Base-by-base conservation (phyloP, 1,284 basidiomycete genomes). In the Puccinia hordei region DNA sequence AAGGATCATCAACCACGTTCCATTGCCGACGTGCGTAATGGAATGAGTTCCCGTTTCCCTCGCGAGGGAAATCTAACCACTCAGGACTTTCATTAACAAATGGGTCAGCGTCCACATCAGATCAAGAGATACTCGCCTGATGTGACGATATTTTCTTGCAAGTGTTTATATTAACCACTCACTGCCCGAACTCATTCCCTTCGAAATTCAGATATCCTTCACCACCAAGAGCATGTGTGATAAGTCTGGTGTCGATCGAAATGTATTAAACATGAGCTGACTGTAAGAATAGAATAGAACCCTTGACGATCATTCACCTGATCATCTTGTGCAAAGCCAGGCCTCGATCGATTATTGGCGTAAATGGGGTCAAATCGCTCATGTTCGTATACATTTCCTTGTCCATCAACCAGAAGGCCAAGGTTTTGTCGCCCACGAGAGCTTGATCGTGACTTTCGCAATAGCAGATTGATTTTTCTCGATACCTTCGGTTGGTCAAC, bases 381-480 rank as follows among this genome's bases (percentile, higher is more conserved):
- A 99, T 99, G 87, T 94, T 89, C 13, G 94, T 95, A 86, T 98
- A 95, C 96, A 99, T 99, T 86, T 98, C 96, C 87, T 97, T 96
- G 87, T 99, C 96, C 96, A 99, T 99, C 78, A 99, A 87, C 96
- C 96, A 99, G 87, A 99, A 99, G 0, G 96, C 96, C 49, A 98
- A 85, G 0, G 96, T 98, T 88, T 98, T 98, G 88, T 99, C 96
- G 6, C 96, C 96, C 0, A 99, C 96, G 44, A 99, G 89, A 22
- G 96, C 96, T 86, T 99, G 96, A 86, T 98, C 96, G 84, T 98
- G 96, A 84, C 92, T 94, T 87, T 99, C 96, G 72, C 93, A 93
- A 84, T 98, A 98, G 0, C 95, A 93, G 73, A 99, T 91, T 82
- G 92, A 94, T 87, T 92, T 94, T 87, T 99, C 96, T 55, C 91